Evolutionary conservation across 1,139 yeast genomes (phyloP), one percentile per base, ranked within the genome.

Genomic region (Pichia sp.): DNA sequence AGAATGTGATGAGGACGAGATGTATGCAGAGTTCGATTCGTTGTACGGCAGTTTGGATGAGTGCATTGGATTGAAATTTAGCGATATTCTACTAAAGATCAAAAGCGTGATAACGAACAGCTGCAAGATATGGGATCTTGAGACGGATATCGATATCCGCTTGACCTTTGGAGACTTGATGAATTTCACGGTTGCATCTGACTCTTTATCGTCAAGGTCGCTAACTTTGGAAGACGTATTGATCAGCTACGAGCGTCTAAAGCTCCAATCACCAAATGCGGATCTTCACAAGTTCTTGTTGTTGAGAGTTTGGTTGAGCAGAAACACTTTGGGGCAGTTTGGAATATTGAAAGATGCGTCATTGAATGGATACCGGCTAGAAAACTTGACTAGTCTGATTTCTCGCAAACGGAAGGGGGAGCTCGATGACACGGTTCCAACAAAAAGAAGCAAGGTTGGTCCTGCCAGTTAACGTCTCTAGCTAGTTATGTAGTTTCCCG

Each of bases 131-230:
- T 15, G 40, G 15, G 32, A 26, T 30, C 16, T 16, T 15, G 26
- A 36, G 19, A 10, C 44, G 10, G 36, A 31, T 13, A 15, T 48
- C 15, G 48, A 46, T n/a, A 55, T 55, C 16, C 47, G 50, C 2
- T 58, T 78, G 26, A 62, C 59, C 8, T 63, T 76, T 16, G 71
- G 72, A 0, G 75, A 74, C 59, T 61, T 78, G 45, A 61, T 64
- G 30, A 55, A 62, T 47, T 61, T 76, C 29, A 57, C 61, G 5
- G 67, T 78, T 11, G 65, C 74, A 4, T 81, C 78, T 56, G 80
- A 78, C 61, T 73, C 72, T 54, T 60, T 72, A 1, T 71, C 72
- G 57, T 64, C 75, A 11, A 55, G 66, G 31, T 70, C 70, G 41
- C 60, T 75, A 5, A 64, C 65, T 0, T 55, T 78, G 16, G 61